phyloP scores from a whole-genome alignment of 192 early-diverging fungal species.

The Linnemannia exigua region DNA sequence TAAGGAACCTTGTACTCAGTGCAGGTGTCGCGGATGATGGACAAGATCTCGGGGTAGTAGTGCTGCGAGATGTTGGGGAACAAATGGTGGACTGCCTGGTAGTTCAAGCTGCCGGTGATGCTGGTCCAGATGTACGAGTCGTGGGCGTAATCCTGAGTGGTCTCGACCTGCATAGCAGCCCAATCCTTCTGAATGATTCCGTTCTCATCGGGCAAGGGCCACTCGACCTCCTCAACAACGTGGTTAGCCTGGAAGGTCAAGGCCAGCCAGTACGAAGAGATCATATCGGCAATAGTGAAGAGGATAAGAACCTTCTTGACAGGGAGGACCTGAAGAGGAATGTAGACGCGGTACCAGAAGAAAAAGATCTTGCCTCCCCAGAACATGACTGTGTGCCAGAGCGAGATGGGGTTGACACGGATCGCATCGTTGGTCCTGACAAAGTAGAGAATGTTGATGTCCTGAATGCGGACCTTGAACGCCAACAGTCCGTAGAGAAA shows the following conservation, averaged over 20 bases:
- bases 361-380: slow-evolving; percentile 73
- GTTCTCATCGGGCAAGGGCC: slow-evolving; percentile 66
- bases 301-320: slow-evolving; percentile 52
- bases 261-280: slow-evolving; percentile 66
- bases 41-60: slow-evolving; percentile 64
- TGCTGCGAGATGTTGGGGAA: slow-evolving; percentile 68
- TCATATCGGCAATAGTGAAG: slow-evolving; percentile 62
- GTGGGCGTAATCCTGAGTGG: slow-evolving; percentile 70
- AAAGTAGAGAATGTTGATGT: slow-evolving; percentile 66
- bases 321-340: slow-evolving; percentile 58
- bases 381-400: slow-evolving; percentile 64
- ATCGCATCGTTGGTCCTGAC: slow-evolving; percentile 64
- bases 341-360: slow-evolving; percentile 60
- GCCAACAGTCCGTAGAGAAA: slow-evolving; percentile 66
- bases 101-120: slow-evolving; percentile 65
- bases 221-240: slow-evolving; percentile 68
- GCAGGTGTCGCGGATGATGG: slow-evolving; percentile 64
- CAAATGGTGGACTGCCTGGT: slow-evolving; percentile 66
- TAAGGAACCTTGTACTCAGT: slow-evolving; percentile 65
- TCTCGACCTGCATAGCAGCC: slow-evolving; percentile 67
- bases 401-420: slow-evolving; percentile 60
- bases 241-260: slow-evolving; percentile 74
- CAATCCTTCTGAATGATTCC: slow-evolving; percentile 65
- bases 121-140: slow-evolving; percentile 63
- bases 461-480: slow-evolving; percentile 66